Conservation (phyloP, 2,329 filamentous ascomycete genomes). For the Setomelanomma holmii region DNA sequence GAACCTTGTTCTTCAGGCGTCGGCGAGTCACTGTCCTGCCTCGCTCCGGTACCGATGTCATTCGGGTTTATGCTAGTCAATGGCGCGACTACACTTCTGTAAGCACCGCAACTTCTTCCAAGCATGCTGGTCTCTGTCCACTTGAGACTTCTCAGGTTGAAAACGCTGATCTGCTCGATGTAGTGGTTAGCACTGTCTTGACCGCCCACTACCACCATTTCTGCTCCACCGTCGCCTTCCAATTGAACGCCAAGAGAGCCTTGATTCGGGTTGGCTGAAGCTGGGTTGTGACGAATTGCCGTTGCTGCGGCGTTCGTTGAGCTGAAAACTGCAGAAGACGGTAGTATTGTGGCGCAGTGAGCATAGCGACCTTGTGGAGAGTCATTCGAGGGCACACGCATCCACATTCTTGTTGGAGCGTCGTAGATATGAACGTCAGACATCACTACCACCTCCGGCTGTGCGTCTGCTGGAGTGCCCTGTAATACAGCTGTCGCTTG, state of each 20-base stretch:
- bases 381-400: slow-evolving; percentile 79
- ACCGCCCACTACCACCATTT: slow-evolving; percentile 96
- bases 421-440: slow-evolving; percentile 98
- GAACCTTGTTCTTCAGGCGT: slow-evolving; percentile 37
- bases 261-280: slow-evolving; percentile 82
- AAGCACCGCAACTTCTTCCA: slow-evolving; percentile 93
- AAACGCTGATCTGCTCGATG: slow-evolving; percentile 98
- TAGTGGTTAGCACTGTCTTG: slow-evolving; percentile 99
- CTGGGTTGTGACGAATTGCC: slow-evolving; percentile 87
- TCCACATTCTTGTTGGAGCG: slow-evolving; percentile 82
- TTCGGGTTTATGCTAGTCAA: slow-evolving; percentile 71
- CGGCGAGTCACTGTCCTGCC: slow-evolving; percentile 50
- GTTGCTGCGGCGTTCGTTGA: slow-evolving; percentile 84
- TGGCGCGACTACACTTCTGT: slow-evolving; percentile 92
- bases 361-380: slow-evolving; percentile 93
- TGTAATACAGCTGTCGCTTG: slow-evolving; percentile 47
- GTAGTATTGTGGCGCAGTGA: slow-evolving; percentile 91
- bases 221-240: slow-evolving; percentile 88
- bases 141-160: slow-evolving; percentile 92
- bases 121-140: slow-evolving; percentile 91
- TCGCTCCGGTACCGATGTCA: slow-evolving; percentile 68
- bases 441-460: slow-evolving; percentile 93
- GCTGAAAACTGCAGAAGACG: slow-evolving; percentile 85
- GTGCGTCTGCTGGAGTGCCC: slow-evolving; percentile 62
- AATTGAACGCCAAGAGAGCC: slow-evolving; percentile 87